Conservation (phyloP, 306 rosid genomes). For the Rosa rugosa region DNA sequence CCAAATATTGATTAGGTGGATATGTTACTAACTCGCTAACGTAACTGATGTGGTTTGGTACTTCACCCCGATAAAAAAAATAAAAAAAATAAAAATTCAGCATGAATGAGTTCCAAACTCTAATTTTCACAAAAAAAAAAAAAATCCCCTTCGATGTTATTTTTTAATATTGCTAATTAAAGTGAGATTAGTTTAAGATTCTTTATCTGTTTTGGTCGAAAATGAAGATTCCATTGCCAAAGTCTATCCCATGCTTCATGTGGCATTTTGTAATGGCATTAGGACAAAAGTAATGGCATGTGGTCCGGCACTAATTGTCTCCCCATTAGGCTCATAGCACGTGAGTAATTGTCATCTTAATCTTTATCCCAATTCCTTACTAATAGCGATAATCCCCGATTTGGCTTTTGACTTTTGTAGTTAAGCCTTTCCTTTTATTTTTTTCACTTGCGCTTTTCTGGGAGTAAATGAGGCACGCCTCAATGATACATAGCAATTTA, state of each 20-base stretch:
- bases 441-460: too few relatives aligned
- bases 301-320: conserved; percentile 24
- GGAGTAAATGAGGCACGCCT: background rate
- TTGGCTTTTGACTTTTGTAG: conserved; percentile 4
- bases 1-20: too few relatives aligned
- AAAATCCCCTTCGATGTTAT: too few relatives aligned
- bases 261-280: background rate
- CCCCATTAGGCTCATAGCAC: conserved; percentile 4
- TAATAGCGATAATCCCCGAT: background rate
- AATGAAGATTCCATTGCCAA: background rate
- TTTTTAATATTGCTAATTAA: background rate
- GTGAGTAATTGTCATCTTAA: conserved; percentile 11
- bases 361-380: background rate
- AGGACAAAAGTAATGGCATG: conserved; percentile 21
- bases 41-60: too few relatives aligned
- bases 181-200: background rate
- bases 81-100: too few relatives aligned
- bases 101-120: too few relatives aligned
- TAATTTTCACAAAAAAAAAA: too few relatives aligned
- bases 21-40: too few relatives aligned
- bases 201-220: background rate
- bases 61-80: too few relatives aligned
- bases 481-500: background rate
- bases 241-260: conserved; percentile 1
- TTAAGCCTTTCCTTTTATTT: background rate